phyloP scores from a whole-genome alignment of 2,329 filamentous ascomycete genomes.

The Fulvia fulva region DNA sequence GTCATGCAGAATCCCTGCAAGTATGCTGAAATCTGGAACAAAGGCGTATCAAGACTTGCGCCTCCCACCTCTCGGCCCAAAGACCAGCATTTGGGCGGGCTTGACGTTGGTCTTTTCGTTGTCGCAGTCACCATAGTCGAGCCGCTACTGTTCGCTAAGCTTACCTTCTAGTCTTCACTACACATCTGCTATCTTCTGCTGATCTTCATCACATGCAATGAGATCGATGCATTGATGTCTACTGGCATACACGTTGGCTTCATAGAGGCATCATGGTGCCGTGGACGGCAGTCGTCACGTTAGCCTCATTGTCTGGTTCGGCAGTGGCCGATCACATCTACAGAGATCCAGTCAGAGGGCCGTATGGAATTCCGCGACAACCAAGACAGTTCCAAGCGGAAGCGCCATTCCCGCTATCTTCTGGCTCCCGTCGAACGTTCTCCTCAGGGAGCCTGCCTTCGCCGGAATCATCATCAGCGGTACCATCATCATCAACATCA shows the following conservation, averaged over 20 bases:
- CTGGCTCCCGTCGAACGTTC: background rate
- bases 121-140: background rate
- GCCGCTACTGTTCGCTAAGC: slow-evolving; percentile 1
- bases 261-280: background rate
- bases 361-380: slow-evolving; percentile 1
- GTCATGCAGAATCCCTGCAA: slow-evolving; percentile 18
- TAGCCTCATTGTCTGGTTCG: background rate
- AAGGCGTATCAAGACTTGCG: slow-evolving; percentile 8
- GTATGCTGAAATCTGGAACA: slow-evolving; percentile 9
- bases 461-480: background rate
- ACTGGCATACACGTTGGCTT: background rate
- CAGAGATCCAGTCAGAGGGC: background rate
- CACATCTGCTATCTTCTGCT: background rate
- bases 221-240: background rate
- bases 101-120: background rate
- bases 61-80: slow-evolving; percentile 12
- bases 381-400: slow-evolving; percentile 1
- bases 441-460: background rate
- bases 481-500: background rate
- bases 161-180: background rate
- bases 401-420: slow-evolving; percentile 2
- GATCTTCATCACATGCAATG: background rate
- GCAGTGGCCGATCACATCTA: background rate
- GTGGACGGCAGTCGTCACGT: background rate
- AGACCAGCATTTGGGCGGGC: background rate